These are phyloP conservation scores for Craspedostauros australis DNA, from an alignment of 108 stramenopile genomes.

Conservation along the genomic window DNA sequence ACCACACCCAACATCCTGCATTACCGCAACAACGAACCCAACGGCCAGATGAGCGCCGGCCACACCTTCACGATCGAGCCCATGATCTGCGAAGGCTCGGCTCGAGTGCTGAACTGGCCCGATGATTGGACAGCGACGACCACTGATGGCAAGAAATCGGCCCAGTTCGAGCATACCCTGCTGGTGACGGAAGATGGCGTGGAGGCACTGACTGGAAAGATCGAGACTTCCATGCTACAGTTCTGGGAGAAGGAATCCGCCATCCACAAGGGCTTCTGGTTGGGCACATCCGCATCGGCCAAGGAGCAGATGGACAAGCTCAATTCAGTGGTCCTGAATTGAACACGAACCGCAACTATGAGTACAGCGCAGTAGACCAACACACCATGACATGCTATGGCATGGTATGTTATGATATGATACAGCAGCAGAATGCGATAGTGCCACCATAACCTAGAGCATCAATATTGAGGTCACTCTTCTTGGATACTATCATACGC, in stretches of 20 bases:
- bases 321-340: too few relatives aligned
- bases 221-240: constrained; percentile 66
- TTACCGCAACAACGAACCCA: constrained; percentile 86
- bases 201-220: constrained; percentile 84
- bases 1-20: constrained; percentile 93
- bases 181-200: constrained; percentile 85
- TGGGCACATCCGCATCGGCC: constrained; percentile 61
- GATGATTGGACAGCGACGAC: constrained; percentile 98
- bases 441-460: too few relatives aligned
- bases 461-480: too few relatives aligned
- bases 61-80: constrained; percentile 99
- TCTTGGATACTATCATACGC: too few relatives aligned
- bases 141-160: constrained; percentile 72
- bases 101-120: constrained; percentile 73
- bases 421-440: too few relatives aligned
- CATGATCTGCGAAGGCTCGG: constrained; percentile 95
- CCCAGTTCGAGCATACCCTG: constrained; percentile 95
- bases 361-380: too few relatives aligned
- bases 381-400: too few relatives aligned
- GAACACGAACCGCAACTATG: too few relatives aligned
- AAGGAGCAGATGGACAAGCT: constrained; percentile 29
- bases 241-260: constrained; percentile 84
- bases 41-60: constrained; percentile 85
- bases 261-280: constrained; percentile 67
- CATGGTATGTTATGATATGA: too few relatives aligned